Evolutionary conservation across 768 basidiomycete species (phyloP).

Genomic region (Tubosaeta sp.): DNA sequence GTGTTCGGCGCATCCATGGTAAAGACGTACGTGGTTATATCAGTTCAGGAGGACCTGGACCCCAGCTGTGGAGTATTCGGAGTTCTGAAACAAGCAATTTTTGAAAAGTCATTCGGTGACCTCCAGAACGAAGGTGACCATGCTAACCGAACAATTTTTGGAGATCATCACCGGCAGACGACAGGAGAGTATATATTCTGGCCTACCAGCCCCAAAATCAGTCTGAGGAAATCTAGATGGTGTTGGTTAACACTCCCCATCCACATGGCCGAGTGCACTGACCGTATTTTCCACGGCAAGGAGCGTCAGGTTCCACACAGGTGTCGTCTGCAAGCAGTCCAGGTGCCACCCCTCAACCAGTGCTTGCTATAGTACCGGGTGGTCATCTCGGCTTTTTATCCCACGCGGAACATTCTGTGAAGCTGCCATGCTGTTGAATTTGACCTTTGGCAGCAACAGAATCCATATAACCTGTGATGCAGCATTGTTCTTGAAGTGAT

Average conservation of each 20-base stretch:
- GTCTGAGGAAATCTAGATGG: neutral
- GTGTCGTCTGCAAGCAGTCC: neutral
- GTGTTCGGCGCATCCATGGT: no score
- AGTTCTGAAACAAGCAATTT: no score
- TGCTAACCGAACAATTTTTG: no score
- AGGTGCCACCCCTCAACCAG: neutral
- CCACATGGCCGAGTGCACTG: neutral
- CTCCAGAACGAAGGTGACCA: no score
- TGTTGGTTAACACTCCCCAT: neutral
- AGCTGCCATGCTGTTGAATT: neutral
- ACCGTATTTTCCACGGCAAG: neutral
- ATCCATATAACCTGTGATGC: neutral
- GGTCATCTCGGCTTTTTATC: neutral
- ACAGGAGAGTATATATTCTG: no score
- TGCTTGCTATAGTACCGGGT: neutral
- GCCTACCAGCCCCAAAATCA: neutral
- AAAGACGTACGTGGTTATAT: no score
- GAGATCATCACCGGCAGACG: neutral
- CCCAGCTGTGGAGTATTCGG: no score
- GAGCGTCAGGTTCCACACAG: neutral
- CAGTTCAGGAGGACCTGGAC: no score
- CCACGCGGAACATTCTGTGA: neutral
- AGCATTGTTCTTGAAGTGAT: neutral
- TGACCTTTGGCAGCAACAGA: neutral
- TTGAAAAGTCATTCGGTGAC: no score